Conservation (phyloP, 1,139 yeast species). For the Lodderomyces pseudojiufengensis region DNA sequence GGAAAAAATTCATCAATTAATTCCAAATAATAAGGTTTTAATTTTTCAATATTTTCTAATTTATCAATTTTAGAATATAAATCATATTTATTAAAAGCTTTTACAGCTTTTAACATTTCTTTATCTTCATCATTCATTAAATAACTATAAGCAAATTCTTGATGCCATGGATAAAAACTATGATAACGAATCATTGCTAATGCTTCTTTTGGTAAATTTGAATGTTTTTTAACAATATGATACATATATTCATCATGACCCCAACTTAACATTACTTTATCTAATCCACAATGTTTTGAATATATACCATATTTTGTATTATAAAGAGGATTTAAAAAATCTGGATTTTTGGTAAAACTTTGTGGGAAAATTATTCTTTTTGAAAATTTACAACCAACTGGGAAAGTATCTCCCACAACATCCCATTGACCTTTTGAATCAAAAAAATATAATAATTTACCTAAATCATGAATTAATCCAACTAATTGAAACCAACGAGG, state of each 20-base stretch:
- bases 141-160: constrained; percentile 62
- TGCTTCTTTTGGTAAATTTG: constrained; percentile 61
- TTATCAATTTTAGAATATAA: constrained; percentile 61
- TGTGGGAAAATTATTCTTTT: constrained; percentile 59
- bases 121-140: constrained; percentile 64
- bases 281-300: constrained; percentile 61
- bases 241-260: constrained; percentile 81
- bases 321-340: constrained; percentile 59
- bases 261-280: constrained; percentile 72
- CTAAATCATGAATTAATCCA: constrained; percentile 69
- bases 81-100: constrained; percentile 66
- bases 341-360: constrained; percentile 59
- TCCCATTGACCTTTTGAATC: constrained; percentile 79
- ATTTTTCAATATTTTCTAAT: constrained; percentile 37
- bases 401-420: constrained; percentile 79
- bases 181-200: constrained; percentile 75
- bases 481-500: constrained; percentile 78
- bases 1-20: constrained; percentile 70
- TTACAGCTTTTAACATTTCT: constrained; percentile 60
- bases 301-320: constrained; percentile 66
- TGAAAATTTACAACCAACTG: constrained; percentile 67
- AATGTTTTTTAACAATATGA: constrained; percentile 62
- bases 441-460: constrained; percentile 63
- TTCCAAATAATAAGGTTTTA: constrained; percentile 57
- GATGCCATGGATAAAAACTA: constrained; percentile 76